phyloP scores from a whole-genome alignment of 176 grass and related monocot genomes.

The Puccinellia tenuiflora region DNA sequence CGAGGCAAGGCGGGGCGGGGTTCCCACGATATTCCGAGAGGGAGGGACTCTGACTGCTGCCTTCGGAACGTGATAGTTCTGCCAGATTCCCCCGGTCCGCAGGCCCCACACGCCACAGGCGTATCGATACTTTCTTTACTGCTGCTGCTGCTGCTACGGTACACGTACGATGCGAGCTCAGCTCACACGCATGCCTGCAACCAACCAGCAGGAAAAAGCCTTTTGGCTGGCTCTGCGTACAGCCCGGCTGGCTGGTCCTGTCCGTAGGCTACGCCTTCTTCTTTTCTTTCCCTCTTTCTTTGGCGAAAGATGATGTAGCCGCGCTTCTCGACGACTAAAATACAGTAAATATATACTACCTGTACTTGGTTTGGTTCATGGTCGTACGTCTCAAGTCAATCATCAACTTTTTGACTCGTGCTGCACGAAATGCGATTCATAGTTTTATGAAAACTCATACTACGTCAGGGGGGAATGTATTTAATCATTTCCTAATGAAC shows the following conservation, averaged over 20 bases:
- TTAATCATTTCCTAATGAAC: too few relatives aligned
- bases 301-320: not conserved
- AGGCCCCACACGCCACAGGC: conserved; percentile 24
- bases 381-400: not conserved
- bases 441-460: too few relatives aligned
- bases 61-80: conserved; percentile 61
- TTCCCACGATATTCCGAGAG: conserved; percentile 31
- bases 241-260: not conserved
- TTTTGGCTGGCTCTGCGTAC: too few relatives aligned
- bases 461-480: too few relatives aligned
- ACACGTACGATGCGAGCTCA: not conserved
- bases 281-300: not conserved
- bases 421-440: too few relatives aligned
- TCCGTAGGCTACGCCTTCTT: not conserved
- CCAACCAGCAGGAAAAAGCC: not conserved
- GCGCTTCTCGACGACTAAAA: not conserved
- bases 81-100: conserved; percentile 62
- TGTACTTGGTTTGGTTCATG: not conserved
- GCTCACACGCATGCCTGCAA: not conserved
- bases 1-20: conserved; percentile 5
- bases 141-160: not conserved
- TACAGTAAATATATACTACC: not conserved
- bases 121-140: not conserved
- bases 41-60: conserved; percentile 28
- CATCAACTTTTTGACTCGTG: not conserved